These are phyloP conservation scores for Phytophthora cactorum DNA, from an alignment of 352 stramenopile genomes.

Conservation along the genomic window DNA sequence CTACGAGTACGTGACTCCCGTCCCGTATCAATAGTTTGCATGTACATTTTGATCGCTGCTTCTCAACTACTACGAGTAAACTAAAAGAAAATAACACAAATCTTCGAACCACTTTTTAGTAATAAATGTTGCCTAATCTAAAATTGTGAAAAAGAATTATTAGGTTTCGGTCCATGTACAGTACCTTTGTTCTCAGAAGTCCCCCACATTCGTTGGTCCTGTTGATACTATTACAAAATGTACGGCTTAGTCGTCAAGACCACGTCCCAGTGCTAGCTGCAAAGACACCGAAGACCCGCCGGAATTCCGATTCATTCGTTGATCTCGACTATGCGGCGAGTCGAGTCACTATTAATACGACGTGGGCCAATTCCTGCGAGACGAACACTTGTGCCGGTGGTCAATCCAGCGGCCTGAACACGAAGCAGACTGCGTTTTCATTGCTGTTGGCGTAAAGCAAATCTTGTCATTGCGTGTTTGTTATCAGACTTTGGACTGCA, in stretches of 20 bases:
- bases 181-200: not conserved
- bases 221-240: too few relatives aligned
- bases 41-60: conserved; percentile 39
- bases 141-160: too few relatives aligned
- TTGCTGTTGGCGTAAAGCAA: not conserved
- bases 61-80: conserved; percentile 20
- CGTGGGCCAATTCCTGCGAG: not conserved
- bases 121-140: too few relatives aligned
- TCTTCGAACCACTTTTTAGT: too few relatives aligned
- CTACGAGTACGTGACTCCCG: conserved; percentile 19
- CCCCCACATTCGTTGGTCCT: too few relatives aligned
- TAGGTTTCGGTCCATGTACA: too few relatives aligned
- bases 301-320: not conserved
- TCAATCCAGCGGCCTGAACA: not conserved
- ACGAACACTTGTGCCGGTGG: not conserved
- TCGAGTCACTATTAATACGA: not conserved
- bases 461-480: not conserved
- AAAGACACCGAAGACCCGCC: not conserved
- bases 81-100: not conserved
- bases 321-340: not conserved
- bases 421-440: not conserved
- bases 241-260: not conserved
- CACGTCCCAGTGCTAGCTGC: not conserved
- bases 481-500: too few relatives aligned
- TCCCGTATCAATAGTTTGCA: conserved; percentile 26